phyloP scores from a whole-genome alignment of 331 rosid species.

The Rhamnella rubrinervis region DNA sequence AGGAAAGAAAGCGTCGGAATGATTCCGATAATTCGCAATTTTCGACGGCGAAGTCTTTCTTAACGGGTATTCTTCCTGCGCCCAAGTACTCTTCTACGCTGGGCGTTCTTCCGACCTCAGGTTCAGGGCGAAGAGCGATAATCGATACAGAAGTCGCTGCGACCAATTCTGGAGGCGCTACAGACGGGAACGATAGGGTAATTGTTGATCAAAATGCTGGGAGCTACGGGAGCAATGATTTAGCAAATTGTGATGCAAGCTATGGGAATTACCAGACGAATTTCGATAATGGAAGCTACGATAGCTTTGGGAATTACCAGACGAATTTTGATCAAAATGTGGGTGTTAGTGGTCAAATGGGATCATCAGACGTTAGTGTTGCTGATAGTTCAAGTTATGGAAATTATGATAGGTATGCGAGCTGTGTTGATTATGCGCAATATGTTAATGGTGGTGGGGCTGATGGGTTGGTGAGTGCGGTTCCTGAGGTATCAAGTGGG shows the following conservation, averaged over 20 bases:
- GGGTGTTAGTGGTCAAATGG: conserved; percentile 27
- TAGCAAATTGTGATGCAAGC: conserved; percentile 28
- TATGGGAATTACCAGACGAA: conserved; percentile 44
- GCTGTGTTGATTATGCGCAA: conserved; percentile 39
- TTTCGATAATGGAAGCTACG: conserved; percentile 22
- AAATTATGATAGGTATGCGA: conserved; percentile 35
- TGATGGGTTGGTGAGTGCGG: conserved; percentile 28
- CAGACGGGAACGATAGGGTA: conserved; percentile 10
- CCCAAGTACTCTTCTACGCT: conserved; percentile 61
- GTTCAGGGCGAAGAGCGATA: conserved; percentile 67
- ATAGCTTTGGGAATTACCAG: conserved; percentile 39
- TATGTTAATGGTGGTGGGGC: conserved; percentile 49
- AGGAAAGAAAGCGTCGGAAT: conserved; percentile 38
- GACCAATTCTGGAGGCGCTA: conserved; percentile 23
- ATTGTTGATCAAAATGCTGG: conserved; percentile 36
- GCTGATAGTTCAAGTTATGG: conserved; percentile 28
- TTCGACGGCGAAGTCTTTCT: conserved; percentile 57
- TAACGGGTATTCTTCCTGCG: conserved; percentile 78
- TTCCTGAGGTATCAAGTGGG: conserved; percentile 26
- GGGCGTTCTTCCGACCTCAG: conserved; percentile 55
- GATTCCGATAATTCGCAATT: conserved; percentile 40
- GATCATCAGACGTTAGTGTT: conserved; percentile 32
- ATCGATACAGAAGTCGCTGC: conserved; percentile 40
- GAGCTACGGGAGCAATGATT: conserved; percentile 30
- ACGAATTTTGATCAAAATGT: conserved; percentile 40